A percentile compares a stretch with the other conserved stretches of the same genome.
Evolutionary conservation across 2,329 filamentous ascomycete species (phyloP).

Genomic region (Fusarium setosum): DNA sequence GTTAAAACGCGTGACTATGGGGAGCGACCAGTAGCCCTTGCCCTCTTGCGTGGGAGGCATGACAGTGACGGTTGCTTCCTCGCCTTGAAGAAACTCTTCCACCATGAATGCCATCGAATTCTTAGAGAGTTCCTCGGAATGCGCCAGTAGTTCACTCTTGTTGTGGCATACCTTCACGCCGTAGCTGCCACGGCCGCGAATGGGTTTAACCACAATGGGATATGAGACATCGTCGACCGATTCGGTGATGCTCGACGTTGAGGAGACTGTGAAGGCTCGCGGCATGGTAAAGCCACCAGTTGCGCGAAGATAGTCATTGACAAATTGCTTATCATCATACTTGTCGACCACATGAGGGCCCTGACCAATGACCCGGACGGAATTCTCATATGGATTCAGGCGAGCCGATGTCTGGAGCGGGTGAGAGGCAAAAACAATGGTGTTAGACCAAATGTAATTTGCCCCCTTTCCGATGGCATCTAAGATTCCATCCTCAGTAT

Average conservation of each 20-base stretch:
- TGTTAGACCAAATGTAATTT: slow-evolving; percentile 2
- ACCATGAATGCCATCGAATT: slow-evolving; percentile 49
- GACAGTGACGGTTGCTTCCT: slow-evolving; percentile 62
- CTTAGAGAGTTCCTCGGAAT: not conserved
- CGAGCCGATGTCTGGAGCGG: not conserved
- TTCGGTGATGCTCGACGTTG: not conserved
- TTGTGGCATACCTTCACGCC: slow-evolving; percentile 58
- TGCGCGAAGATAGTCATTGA: not conserved
- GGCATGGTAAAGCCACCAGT: slow-evolving; percentile 2
- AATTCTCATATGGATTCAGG: not conserved
- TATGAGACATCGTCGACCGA: slow-evolving; percentile 13
- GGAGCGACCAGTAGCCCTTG: slow-evolving; percentile 54
- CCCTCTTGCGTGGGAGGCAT: slow-evolving; percentile 55
- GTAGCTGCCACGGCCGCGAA: slow-evolving; percentile 60
- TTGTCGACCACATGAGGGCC: slow-evolving; percentile 2
- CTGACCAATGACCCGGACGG: not conserved
- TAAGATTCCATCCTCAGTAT: slow-evolving; percentile 4
- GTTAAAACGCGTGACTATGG: slow-evolving; percentile 25
- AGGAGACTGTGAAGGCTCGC: not conserved
- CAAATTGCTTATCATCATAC: slow-evolving; percentile 4
- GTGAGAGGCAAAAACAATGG: slow-evolving; percentile 3
- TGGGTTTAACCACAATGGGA: slow-evolving; percentile 60
- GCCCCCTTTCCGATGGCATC: not conserved
- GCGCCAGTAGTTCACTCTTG: not conserved
- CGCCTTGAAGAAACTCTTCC: slow-evolving; percentile 58